Conservation (phyloP, 2,329 filamentous ascomycete species). For the Xylaria sp. region DNA sequence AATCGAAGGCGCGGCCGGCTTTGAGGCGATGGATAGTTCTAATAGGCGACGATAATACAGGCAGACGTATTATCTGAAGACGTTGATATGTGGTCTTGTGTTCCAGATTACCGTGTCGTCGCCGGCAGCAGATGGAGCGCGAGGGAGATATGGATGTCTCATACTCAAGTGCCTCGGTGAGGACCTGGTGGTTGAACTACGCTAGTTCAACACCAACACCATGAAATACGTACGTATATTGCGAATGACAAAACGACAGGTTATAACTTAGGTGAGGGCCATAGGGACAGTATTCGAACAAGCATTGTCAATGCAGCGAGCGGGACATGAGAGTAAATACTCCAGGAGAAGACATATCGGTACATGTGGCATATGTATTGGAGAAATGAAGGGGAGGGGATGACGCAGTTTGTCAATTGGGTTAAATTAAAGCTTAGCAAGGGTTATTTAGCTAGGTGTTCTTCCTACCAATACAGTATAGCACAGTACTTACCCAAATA, state of each 20-base stretch:
- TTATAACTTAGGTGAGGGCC: neutral
- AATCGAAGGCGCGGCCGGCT: neutral
- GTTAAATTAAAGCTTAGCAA: neutral
- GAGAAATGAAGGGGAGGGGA: constrained; percentile 15
- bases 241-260: neutral
- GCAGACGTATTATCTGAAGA: neutral
- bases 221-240: neutral
- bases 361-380: neutral
- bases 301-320: neutral
- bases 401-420: constrained; percentile 5
- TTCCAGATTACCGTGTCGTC: neutral
- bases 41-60: neutral
- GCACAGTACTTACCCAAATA: neutral
- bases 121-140: neutral
- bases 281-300: neutral
- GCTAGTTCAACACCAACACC: too few species aligned
- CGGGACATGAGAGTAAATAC: neutral
- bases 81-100: neutral
- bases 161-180: too few species aligned
- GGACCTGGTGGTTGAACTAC: too few species aligned
- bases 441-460: neutral
- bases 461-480: neutral
- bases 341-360: neutral
- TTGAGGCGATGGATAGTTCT: neutral
- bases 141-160: neutral